phyloP scores from a whole-genome alignment of 768 basidiomycete genomes.

The Pisolithus marmoratus region DNA sequence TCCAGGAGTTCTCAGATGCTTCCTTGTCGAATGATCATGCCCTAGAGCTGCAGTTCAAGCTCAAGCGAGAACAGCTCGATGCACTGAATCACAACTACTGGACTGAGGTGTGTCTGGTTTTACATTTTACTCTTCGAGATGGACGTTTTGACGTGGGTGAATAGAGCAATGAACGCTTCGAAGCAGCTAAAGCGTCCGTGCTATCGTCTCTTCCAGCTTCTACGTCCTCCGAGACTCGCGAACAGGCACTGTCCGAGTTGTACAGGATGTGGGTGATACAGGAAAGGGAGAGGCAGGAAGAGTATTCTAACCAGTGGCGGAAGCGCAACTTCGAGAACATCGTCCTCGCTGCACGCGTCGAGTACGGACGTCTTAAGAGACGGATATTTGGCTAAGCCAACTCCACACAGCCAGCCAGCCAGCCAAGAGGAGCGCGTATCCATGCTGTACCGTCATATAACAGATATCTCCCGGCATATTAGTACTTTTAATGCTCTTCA shows the following conservation, averaged over 20 bases:
- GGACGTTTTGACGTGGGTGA: not conserved
- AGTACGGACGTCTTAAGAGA: conserved; percentile 39
- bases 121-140: not conserved
- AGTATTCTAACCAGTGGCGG: conserved; percentile 65
- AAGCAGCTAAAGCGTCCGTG: conserved; percentile 56
- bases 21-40: conserved; percentile 31
- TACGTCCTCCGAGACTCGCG: conserved; percentile 48
- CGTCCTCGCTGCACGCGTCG: conserved; percentile 50
- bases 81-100: conserved; percentile 75
- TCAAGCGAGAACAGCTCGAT: conserved; percentile 68
- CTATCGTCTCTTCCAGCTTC: conserved; percentile 50
- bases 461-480: not conserved
- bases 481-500: conserved; percentile 18
- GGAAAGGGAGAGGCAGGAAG: conserved; percentile 51
- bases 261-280: conserved; percentile 71
- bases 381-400: conserved; percentile 23
- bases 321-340: conserved; percentile 54
- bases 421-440: no score
- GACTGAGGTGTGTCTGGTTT: conserved; percentile 71
- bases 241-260: conserved; percentile 68
- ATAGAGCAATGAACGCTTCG: conserved; percentile 82
- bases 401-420: no score
- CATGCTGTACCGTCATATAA: not conserved
- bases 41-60: conserved; percentile 61
- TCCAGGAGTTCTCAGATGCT: conserved; percentile 54